These are phyloP conservation scores for Elaeis guineensis DNA, from an alignment of 176 grass and related monocot species.

Conservation along the genomic window DNA sequence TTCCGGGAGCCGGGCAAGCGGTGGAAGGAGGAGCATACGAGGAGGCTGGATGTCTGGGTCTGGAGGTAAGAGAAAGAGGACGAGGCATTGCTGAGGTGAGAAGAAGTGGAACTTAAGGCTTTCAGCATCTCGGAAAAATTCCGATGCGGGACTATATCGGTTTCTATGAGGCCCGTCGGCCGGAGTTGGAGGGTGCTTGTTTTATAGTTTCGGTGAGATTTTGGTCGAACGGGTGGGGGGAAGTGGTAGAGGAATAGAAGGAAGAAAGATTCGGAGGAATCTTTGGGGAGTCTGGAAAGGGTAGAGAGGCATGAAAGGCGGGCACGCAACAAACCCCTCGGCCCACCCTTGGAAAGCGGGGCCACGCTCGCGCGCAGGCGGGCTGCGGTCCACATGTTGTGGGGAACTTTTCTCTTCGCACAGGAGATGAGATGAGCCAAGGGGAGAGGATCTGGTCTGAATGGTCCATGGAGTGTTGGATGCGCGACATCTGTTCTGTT, in stretches of 20 bases:
- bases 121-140: slow-evolving; percentile 36
- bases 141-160: neutral
- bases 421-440: no score
- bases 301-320: slow-evolving; percentile 17
- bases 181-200: neutral
- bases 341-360: slow-evolving; percentile 1
- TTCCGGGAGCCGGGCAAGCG: slow-evolving; percentile 36
- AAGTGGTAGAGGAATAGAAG: neutral
- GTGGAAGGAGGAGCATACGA: slow-evolving; percentile 41
- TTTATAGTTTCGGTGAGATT: slow-evolving; percentile 36
- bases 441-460: no score
- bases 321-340: slow-evolving; percentile 33
- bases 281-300: no score
- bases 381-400: no score
- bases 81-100: no score
- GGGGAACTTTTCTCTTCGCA: no score
- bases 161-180: neutral
- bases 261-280: slow-evolving; percentile 58
- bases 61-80: slow-evolving; percentile 24
- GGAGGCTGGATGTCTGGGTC: slow-evolving; percentile 22
- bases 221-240: slow-evolving; percentile 56
- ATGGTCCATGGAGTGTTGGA: no score
- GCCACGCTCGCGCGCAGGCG: no score
- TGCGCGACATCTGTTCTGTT: no score
- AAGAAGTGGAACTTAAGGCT: slow-evolving; percentile 40